Percentiles rank a stretch among this genome's conserved stretches.
These are phyloP conservation scores for Coniella vitis DNA, from an alignment of 2,329 filamentous ascomycete species.

Conservation along the genomic window DNA sequence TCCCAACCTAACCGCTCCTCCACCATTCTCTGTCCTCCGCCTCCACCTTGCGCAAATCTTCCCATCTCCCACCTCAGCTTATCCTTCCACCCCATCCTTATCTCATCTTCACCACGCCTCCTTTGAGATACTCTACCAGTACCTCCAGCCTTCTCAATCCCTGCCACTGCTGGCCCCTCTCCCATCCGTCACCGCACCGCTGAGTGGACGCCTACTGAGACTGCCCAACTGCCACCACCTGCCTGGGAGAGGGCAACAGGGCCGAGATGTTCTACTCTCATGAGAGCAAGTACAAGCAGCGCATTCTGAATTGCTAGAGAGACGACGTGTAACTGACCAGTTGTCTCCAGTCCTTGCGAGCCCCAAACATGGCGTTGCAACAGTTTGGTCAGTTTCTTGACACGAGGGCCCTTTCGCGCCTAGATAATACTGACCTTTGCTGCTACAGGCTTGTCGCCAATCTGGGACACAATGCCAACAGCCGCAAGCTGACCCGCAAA, in stretches of 20 bases:
- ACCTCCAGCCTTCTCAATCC: no score
- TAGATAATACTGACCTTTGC: not conserved
- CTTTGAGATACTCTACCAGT: no score
- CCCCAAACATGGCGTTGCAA: constrained; percentile 85
- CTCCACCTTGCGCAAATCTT: no score
- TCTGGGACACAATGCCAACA: constrained; percentile 63
- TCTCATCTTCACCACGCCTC: no score
- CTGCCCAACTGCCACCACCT: not conserved
- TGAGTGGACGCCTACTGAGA: no score
- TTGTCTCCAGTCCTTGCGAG: constrained; percentile 62
- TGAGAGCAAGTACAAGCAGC: constrained; percentile 60
- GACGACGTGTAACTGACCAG: constrained; percentile 17
- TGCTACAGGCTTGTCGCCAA: constrained; percentile 78
- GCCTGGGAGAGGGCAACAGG: not conserved
- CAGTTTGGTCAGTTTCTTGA: constrained; percentile 66
- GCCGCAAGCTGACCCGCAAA: constrained; percentile 73
- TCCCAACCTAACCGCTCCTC: no score
- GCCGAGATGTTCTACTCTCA: constrained; percentile 88
- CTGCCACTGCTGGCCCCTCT: no score
- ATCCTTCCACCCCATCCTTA: no score
- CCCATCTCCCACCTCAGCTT: no score
- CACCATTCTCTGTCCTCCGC: no score
- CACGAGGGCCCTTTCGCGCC: not conserved
- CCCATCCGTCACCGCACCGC: no score
- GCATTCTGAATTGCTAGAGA: not conserved